Evolutionary conservation across 2,329 filamentous ascomycete genomes (phyloP), one percentile per base, ranked within the genome.

Genomic region (Phaeosphaeria sp.): DNA sequence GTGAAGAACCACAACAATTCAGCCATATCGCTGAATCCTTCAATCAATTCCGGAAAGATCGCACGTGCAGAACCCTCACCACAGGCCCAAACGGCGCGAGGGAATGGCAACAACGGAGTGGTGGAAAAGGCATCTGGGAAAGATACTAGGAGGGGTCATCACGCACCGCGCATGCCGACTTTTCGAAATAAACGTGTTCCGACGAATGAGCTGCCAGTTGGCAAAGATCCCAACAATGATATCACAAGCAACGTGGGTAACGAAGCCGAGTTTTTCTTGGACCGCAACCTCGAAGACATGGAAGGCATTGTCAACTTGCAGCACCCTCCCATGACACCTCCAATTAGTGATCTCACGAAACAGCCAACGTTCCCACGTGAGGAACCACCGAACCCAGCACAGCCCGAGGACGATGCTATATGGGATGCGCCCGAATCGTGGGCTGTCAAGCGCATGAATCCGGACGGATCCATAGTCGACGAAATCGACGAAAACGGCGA

Each of bases 401-500:
- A 54, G 62, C 69, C 21, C 76, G 76, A 80, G 50, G 78, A 74
- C 25, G 59, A 62, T 6, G 88, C 89, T 1, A 87, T 87, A 3
- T 99, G 94, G 94, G 91, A 96, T 75, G 93, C 93, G 3, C 94
- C 95, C 1, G 94, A 98, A 76, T 97, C 93, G 74, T 99, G 95
- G 95, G 93, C 91, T 50, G 94, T 98, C 23, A 91, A 91, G 66
- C 89, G 88, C 56, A 78, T 81, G 41, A 86, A 85, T 7, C 89
- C 92, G 65, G 90, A 92, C 51, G 77, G 25, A 15, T 33, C 79
- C 13, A 71, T 83, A n/a, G 64, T 84, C 81, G 66, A 79, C 74
- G 90, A 92, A 55, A 81, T 85, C 15, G 90, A 93, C 61, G 90
- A 94, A 54, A 81, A 84, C 25, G 88, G 87, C 47, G 85, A 86